phyloP scores from a whole-genome alignment of 495 filamentous ascomycete genomes.

The Hypoxylon perforatum region DNA sequence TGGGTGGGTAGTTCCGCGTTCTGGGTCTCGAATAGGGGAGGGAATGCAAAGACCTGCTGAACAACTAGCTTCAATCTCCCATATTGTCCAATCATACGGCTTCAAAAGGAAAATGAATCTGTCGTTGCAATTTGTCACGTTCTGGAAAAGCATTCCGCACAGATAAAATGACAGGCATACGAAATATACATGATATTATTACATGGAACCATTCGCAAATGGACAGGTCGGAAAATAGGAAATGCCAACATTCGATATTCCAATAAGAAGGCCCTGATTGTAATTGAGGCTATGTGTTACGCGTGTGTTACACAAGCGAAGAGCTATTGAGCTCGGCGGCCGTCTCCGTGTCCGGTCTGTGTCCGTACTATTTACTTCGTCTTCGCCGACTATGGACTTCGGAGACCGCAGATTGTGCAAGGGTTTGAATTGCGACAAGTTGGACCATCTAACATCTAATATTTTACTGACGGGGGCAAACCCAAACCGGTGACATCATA shows the following conservation, averaged over 20 bases:
- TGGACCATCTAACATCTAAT: no score
- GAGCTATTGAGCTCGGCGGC: no score
- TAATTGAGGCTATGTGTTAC: no score
- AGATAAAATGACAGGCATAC: no score
- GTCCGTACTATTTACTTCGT: no score
- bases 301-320: slow-evolving; percentile 12
- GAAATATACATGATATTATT: slow-evolving; percentile 2
- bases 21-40: slow-evolving; percentile 15
- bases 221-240: slow-evolving; percentile 21
- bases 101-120: slow-evolving; percentile 1
- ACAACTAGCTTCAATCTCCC: slow-evolving; percentile 21
- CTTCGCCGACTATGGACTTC: no score
- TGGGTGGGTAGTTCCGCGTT: slow-evolving; percentile 35
- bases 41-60: slow-evolving; percentile 11
- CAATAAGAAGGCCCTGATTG: no score
- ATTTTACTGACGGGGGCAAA: no score
- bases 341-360: background rate
- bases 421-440: no score
- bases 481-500: no score
- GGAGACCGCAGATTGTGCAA: no score
- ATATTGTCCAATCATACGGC: slow-evolving; percentile 14
- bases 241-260: slow-evolving; percentile 4
- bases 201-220: slow-evolving; percentile 7
- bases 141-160: background rate
- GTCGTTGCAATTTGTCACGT: slow-evolving; percentile 19